Evolutionary conservation across 805 yeast species (phyloP).

Genomic region (Candida mattraensis): DNA sequence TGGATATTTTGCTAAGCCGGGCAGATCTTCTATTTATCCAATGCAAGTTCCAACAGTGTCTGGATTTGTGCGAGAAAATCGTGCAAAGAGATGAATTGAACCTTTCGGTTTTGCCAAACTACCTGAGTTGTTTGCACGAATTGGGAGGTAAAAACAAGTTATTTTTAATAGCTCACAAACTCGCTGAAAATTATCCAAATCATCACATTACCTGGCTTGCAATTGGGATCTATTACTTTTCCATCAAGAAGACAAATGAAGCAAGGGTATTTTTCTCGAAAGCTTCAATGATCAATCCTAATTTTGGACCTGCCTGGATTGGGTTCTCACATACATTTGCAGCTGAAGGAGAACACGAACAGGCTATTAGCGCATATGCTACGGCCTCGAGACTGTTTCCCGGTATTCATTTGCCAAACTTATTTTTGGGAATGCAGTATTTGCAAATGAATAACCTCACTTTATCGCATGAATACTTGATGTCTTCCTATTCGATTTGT

Average conservation of each 20-base stretch:
- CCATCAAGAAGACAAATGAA: constrained; percentile 69
- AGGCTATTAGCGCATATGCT: constrained; percentile 95
- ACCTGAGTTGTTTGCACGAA: constrained; percentile 82
- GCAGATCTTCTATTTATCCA: constrained; percentile 73
- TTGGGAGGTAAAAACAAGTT: constrained; percentile 78
- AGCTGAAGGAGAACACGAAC: constrained; percentile 98
- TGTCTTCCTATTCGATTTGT: constrained; percentile 73
- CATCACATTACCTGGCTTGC: constrained; percentile 88
- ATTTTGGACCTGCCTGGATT: constrained; percentile 94
- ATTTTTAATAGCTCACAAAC: constrained; percentile 75
- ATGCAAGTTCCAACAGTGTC: constrained; percentile 76
- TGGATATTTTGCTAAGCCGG: constrained; percentile 64
- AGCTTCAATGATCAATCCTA: constrained; percentile 85
- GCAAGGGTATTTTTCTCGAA: constrained; percentile 87
- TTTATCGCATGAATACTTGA: constrained; percentile 82
- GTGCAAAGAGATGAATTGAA: constrained; percentile 66
- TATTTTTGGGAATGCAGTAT: constrained; percentile 96
- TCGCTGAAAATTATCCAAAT: constrained; percentile 82
- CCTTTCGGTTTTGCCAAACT: constrained; percentile 69
- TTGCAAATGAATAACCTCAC: constrained; percentile 79
- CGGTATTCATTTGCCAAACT: constrained; percentile 84
- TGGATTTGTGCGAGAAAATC: constrained; percentile 66
- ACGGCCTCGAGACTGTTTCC: constrained; percentile 91
- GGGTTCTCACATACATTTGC: constrained; percentile 99
- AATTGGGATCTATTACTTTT: constrained; percentile 84